Evolutionary conservation across 441 rosid genomes (phyloP).

Genomic region (Theobroma grandiflorum): DNA sequence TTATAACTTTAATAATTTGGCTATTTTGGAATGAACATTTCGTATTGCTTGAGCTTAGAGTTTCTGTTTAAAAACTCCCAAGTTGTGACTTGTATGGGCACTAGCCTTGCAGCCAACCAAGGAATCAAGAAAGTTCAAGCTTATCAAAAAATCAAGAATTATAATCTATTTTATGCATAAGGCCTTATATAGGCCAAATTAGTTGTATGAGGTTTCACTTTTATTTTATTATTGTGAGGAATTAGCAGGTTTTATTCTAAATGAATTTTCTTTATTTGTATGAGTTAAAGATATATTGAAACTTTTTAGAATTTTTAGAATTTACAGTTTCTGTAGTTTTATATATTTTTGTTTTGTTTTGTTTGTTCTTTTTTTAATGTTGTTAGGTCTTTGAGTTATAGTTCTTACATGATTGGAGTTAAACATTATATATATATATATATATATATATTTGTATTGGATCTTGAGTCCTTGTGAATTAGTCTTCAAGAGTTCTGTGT

Average conservation of each 20-base stretch:
- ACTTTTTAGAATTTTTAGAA: not conserved
- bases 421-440: not conserved
- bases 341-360: not conserved
- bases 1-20: slow-evolving; percentile 1
- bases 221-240: not conserved
- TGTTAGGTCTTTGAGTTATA: not conserved
- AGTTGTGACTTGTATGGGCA: not conserved
- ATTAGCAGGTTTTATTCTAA: not conserved
- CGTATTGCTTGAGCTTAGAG: not conserved
- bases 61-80: not conserved
- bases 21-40: slow-evolving; percentile 2
- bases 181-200: not conserved
- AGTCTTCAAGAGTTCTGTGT: not conserved
- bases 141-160: not conserved
- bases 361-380: not conserved
- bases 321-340: not conserved
- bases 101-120: not conserved
- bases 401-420: not conserved
- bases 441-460: not conserved
- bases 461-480: not conserved
- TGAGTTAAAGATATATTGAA: not conserved
- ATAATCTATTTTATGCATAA: slow-evolving; percentile 9
- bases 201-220: not conserved
- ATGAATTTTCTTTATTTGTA: not conserved
- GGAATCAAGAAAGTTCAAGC: not conserved